Base-by-base conservation (phyloP, 2,329 filamentous ascomycete species). In the Monosporascus cannonballus region DNA sequence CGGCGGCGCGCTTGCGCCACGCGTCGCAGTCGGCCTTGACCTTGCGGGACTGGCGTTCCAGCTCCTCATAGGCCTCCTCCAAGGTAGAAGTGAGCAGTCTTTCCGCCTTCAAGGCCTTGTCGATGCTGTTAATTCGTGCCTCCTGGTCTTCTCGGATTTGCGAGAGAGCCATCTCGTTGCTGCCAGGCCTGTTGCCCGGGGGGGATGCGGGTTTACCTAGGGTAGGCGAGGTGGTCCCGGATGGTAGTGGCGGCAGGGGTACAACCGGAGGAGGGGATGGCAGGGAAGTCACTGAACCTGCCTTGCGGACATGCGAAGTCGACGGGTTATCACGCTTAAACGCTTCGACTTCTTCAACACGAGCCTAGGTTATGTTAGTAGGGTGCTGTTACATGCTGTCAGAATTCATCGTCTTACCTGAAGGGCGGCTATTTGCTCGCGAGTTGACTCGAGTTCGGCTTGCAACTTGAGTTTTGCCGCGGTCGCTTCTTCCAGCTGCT, bases 71-170 rank as follows among this genome's bases (percentile, higher is more conserved):
- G 6, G 94, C 94, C 72, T 97, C 93, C 70, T 99, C 94, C 39
- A 99, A 81, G 2, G 93, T 97, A 47, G 90, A 87, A 0, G 93
- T 99, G 54, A 99, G 85, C 70, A 97, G 93, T 69, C 96, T 96
- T 77, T 99, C 94, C 3, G 94, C 94, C 59, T 89, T 87, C 24
- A 99, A 81, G 67, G 97, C 91, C 76, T 96, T 97, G 77, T 99
- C 93, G 57, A 99, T 96, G 6, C 90, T 95, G 55, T 89, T 86
- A 67, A 99, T 95, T 58, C 92, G 91, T 44, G 90, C 89, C 68
- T 99, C 94, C 69, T 96, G 92, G 63, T 99, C 94, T 65, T 97
- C 93, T 55, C 93, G 84, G 59, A 96, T 81, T 64, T 96, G 92
- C 48, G 86, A 83, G 54, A 86, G 81, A 49, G 75, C 76, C 41